Evolutionary conservation across 805 yeast species (phyloP), one percentile per base, ranked within the genome.

Genomic region (Candida silvicultrix): DNA sequence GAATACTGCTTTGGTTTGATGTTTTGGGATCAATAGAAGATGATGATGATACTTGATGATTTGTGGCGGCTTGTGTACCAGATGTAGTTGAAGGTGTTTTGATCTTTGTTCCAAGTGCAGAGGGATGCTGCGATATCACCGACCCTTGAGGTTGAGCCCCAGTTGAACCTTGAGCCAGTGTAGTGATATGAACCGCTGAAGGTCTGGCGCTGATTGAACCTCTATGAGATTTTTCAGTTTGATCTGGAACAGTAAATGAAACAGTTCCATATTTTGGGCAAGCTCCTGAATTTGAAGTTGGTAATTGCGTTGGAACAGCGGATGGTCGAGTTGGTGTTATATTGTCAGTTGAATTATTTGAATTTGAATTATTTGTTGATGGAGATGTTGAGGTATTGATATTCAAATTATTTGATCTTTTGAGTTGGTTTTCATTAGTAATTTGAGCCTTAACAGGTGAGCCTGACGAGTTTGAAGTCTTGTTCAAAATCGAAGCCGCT

Each of bases 121-220:
- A 10, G 4, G 31, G 36, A 42, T 42, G 51, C 12, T 31, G 22
- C 18, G 25, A 38, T 18, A 11, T 19, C 2, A 18, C 8, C 3
- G 28, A 22, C 12, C 37, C 41, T 37, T 28, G 40, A 20, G 40
- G 59, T 48, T 44, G 50, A 45, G 38, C 48, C 12, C 8, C 14
- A 4, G 31, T 10, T 5, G 31, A 4, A 28, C 38, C 41, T 45
- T 42, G 54, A 31, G 35, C 40, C 15, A 45, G 44, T 21, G 56
- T 53, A 40, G 45, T 50, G 36, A 65, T 52, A 16, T 64, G 62
- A 5, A 68, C 63, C 15, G 69, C 65, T 5, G 78, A 71, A 1
- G 82, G 79, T 49, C 75, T 66, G 1, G 79, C 74, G 40, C 79
- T 72, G 43, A 78, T 77, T 2, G 83, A 78, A n/a, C 81, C 80